A percentile compares a stretch with the other conserved stretches of the same genome.
Evolutionary conservation across 805 yeast genomes (phyloP).

Genomic region (Nakazawaea holstii): DNA sequence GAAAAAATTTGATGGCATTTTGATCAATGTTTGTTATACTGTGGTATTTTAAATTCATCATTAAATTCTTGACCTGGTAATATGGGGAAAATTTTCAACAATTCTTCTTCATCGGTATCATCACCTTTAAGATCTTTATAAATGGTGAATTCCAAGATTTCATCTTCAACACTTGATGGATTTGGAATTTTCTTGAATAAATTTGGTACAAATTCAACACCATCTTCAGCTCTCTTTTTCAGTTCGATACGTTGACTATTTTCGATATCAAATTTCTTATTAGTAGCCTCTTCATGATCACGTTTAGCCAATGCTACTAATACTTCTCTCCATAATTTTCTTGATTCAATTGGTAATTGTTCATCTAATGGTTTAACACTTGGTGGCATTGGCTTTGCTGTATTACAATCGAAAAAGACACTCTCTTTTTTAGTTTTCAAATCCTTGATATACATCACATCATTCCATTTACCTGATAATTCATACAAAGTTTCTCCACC

Average conservation of each 20-base stretch:
- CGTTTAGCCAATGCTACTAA: constrained; percentile 73
- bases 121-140: constrained; percentile 50
- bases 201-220: constrained; percentile 76
- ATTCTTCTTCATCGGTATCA: constrained; percentile 42
- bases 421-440: constrained; percentile 39
- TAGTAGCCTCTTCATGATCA: constrained; percentile 81
- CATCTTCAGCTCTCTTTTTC: constrained; percentile 69
- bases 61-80: constrained; percentile 75
- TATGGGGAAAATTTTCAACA: constrained; percentile 65
- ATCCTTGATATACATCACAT: constrained; percentile 63
- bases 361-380: constrained; percentile 70
- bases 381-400: constrained; percentile 52
- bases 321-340: constrained; percentile 79
- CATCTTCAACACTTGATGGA: constrained; percentile 22
- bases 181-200: constrained; percentile 51
- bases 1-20: too few relatives aligned
- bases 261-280: constrained; percentile 83
- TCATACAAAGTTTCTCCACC: constrained; percentile 55
- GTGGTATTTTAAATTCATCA: constrained; percentile 64
- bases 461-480: constrained; percentile 92
- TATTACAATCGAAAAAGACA: constrained; percentile 56
- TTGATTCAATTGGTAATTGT: constrained; percentile 78
- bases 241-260: constrained; percentile 76
- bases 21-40: constrained; percentile 39
- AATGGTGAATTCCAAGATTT: constrained; percentile 54